These are phyloP conservation scores for Nymphaea colorata DNA, from an alignment of 164 flowering plant species.

Conservation along the genomic window DNA sequence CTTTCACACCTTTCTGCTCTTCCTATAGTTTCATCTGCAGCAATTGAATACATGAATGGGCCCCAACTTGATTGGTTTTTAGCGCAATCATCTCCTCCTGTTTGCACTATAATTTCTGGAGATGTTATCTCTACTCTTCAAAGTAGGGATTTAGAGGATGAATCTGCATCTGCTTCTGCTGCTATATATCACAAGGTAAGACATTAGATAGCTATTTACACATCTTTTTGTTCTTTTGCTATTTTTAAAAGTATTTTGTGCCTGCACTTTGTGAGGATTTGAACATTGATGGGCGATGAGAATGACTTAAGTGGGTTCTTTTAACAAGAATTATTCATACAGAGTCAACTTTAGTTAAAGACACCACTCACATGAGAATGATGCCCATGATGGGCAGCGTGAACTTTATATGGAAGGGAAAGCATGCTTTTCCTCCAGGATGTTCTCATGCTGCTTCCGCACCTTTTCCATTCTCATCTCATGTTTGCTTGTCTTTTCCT, in stretches of 20 bases:
- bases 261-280: neutral
- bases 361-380: no score
- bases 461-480: no score
- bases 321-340: no score
- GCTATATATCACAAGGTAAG: slow-evolving; percentile 66
- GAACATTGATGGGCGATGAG: no score
- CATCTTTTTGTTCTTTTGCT: neutral
- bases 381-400: no score
- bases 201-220: neutral
- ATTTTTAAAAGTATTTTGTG: neutral
- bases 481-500: no score
- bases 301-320: no score
- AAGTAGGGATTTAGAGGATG: slow-evolving; percentile 20
- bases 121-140: slow-evolving; percentile 11
- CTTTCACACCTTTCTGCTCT: slow-evolving; percentile 58
- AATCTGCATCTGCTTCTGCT: slow-evolving; percentile 25
- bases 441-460: no score
- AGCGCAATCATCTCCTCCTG: slow-evolving; percentile 16
- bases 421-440: no score
- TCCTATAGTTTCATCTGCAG: slow-evolving; percentile 57
- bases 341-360: no score
- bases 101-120: slow-evolving; percentile 13
- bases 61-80: slow-evolving; percentile 61
- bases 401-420: no score
- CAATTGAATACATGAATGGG: slow-evolving; percentile 48